Evolutionary conservation across 352 stramenopile genomes (phyloP), one percentile per base, ranked within the genome.

Genomic region (Phytophthora macrochlamydospora): DNA sequence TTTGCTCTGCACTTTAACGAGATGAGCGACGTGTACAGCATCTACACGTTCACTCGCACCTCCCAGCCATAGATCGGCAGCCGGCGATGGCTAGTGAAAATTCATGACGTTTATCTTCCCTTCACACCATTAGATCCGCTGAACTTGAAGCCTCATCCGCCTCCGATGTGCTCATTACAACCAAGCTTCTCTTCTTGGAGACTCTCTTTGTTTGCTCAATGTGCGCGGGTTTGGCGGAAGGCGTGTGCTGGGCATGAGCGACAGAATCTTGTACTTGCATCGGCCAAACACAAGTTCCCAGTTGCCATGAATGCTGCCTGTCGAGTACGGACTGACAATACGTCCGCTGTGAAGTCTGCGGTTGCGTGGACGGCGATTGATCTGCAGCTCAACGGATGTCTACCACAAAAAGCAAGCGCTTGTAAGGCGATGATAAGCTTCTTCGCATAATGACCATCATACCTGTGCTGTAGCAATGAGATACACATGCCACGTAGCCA

Each of bases 1-100:
- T 95, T 95, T 49, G 69, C 87, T 61, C 64, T 96, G 56, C 89
- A 96, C 62, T 96, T 96, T 70, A 94, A 94, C 76, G 89, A 96
- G 63, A 94, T 96, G 89, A 91, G 79, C 65, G 88, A 95, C 67
- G 79, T 87, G 65, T 95, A 95, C 73, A 93, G 85, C 72, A 80
- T 93, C 59, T 95, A 95, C 79, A 92, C 81, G 7, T 95, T 95
- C 57, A 89, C 76, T 42, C 73, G 70, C 44, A 83, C 65, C 14
- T 45, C 35, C 14, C 49, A 75, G 50, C 57, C 56, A 33, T 72
- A 75, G 70, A 65, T 50, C 18, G 18, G 18, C 55, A 48, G 31
- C 56, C 51, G 50, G 42, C 42, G 38, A 24, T 63, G 64, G 65
- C 49, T 48, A 71, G 60, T 61, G 52, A 54, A 24, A 24, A 73